A percentile compares a stretch with the other conserved stretches of the same genome.
These are phyloP conservation scores for Colletotrichum karsti DNA, from an alignment of 2,329 filamentous ascomycete genomes.

Conservation along the genomic window DNA sequence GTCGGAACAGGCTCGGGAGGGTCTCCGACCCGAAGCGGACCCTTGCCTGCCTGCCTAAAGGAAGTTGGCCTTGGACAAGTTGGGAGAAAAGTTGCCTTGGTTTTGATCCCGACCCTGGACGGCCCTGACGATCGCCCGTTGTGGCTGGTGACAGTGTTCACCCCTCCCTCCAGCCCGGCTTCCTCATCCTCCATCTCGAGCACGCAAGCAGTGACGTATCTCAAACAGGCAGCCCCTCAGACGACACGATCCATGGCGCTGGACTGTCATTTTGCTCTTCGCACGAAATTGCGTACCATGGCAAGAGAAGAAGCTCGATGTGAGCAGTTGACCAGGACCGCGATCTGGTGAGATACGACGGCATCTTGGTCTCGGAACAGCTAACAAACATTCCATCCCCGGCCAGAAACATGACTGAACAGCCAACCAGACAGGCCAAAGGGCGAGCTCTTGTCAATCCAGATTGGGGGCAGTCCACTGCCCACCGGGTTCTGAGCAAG, in stretches of 20 bases:
- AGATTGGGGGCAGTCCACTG: slow-evolving; percentile 6
- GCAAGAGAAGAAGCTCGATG: neutral
- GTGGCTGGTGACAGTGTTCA: slow-evolving; percentile 24
- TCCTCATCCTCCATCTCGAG: slow-evolving; percentile 18
- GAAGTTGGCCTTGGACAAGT: neutral
- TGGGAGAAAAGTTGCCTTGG: slow-evolving; percentile 1
- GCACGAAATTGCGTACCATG: neutral
- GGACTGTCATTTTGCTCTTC: neutral
- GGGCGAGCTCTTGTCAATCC: neutral
- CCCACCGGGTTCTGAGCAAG: neutral
- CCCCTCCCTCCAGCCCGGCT: neutral
- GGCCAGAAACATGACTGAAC: neutral
- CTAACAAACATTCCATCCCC: slow-evolving; percentile 21
- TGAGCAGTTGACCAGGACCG: slow-evolving; percentile 1
- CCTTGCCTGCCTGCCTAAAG: neutral
- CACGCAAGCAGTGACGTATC: slow-evolving; percentile 26
- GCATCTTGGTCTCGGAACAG: slow-evolving; percentile 4
- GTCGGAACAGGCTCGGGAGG: slow-evolving; percentile 14
- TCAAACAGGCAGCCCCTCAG: neutral
- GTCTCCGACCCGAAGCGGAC: slow-evolving; percentile 21
- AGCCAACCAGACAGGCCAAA: neutral
- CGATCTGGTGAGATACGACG: slow-evolving; percentile 5
- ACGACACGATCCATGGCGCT: neutral
- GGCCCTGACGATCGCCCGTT: neutral
- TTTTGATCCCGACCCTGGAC: slow-evolving; percentile 3